A percentile compares a stretch with the other conserved stretches of the same genome.
phyloP scores from a whole-genome alignment of 768 basidiomycete species.

The Rhodotorula taiwanensis region DNA sequence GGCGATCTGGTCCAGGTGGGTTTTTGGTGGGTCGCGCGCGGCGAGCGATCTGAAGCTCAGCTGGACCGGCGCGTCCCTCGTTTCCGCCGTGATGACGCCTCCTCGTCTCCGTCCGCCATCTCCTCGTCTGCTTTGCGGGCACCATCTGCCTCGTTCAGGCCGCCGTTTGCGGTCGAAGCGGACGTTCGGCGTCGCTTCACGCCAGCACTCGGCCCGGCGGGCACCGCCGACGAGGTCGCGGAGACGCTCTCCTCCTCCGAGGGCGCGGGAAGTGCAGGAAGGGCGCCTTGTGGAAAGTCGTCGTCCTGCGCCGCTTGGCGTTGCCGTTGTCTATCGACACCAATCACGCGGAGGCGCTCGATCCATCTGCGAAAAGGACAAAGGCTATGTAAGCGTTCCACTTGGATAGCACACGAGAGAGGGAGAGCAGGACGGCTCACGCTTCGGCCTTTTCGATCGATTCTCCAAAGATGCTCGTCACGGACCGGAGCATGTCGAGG shows the following conservation, averaged over 20 bases:
- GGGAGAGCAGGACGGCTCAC: conserved; percentile 47
- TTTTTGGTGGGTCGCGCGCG: no score
- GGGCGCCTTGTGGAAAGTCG: no score
- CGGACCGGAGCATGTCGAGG: conserved; percentile 82
- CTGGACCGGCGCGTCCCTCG: conserved; percentile 2
- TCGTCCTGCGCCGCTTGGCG: conserved; percentile 7
- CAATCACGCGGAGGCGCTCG: conserved; percentile 67
- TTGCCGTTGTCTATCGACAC: conserved; percentile 56
- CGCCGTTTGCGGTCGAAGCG: no score
- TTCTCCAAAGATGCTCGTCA: conserved; percentile 80
- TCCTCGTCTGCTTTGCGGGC: background rate
- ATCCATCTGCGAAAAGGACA: conserved; percentile 59
- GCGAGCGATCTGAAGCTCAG: no score
- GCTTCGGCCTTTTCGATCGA: conserved; percentile 79
- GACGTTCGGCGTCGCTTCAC: conserved; percentile 9
- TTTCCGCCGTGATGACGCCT: conserved; percentile 6
- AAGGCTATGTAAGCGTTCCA: conserved; percentile 1
- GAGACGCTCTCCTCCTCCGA: background rate
- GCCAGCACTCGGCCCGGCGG: background rate
- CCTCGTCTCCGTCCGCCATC: conserved; percentile 5
- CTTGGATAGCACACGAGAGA: background rate
- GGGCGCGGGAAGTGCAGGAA: no score
- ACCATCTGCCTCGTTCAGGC: no score
- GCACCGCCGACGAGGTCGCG: background rate
- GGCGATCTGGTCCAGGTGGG: no score